Evolutionary conservation across 2,329 filamentous ascomycete genomes (phyloP), one percentile per base, ranked within the genome.

Genomic region (Colletotrichum tanaceti): DNA sequence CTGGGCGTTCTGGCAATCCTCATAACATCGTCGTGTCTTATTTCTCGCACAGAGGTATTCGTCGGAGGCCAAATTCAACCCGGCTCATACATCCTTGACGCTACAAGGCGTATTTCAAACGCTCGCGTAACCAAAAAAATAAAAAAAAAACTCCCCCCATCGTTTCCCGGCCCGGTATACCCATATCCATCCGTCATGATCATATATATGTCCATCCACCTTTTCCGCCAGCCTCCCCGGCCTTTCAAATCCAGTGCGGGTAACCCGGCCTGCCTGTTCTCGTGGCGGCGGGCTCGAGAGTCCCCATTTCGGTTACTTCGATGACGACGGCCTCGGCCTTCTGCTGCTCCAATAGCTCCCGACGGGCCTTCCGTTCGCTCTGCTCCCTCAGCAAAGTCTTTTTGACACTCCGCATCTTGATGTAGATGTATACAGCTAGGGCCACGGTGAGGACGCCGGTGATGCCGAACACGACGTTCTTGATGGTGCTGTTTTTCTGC

Each of bases 361-460:
- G 54, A 49, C 59, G 63, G 43, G 55, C 58, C 52, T 68, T 70
- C 53, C 74, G 50, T 60, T 70, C 67, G 2, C 63, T 76, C 70
- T 81, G 79, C 71, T 80, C 78, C 39, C 68, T 72, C n/a, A 81
- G 58, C 53, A 81, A 71, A 20, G 74, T 64, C 63, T 72, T 74
- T 74, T 81, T 80, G 55, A 75, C 74, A 13, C 68, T 71, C 10
- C 74, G 71, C 77, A 82, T 79, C 73, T 78, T 79, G 62, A 68
- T 72, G 70, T 75, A 79, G 38, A 82, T 79, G 64, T 79, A 81
- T 1, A 74, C 73, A 0, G 76, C 79, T 16, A 79, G 75, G 6
- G 75, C 71, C 22, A 82, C 70, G 18, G 80, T 82, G 47, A 80
- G 65, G 9, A 75, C 64, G 18, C 77, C 76, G 0, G 79, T 78